Evolutionary conservation across 768 basidiomycete genomes (phyloP).

Genomic region (Stropharia rugosoannulata): DNA sequence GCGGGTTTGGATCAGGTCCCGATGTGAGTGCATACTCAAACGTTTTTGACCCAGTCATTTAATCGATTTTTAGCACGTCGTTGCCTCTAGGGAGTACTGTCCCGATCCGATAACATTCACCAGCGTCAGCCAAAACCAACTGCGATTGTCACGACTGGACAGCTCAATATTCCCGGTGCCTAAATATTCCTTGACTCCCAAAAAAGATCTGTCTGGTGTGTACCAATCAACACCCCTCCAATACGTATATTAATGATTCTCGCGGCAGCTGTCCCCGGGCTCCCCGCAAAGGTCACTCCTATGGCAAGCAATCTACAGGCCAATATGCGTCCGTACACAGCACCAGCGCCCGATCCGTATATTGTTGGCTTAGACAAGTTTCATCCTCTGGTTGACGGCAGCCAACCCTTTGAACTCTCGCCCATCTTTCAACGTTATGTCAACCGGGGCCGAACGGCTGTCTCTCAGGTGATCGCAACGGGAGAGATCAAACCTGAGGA

Average conservation of each 20-base stretch:
- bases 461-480: constrained; percentile 21
- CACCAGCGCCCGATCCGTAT: constrained; percentile 35
- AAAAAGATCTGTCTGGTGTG: constrained; percentile 39
- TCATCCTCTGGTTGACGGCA: constrained; percentile 32
- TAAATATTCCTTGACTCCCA: constrained; percentile 43
- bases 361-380: constrained; percentile 34
- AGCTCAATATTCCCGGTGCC: constrained; percentile 71
- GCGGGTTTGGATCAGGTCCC: constrained; percentile 54
- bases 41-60: neutral
- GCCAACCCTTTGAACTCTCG: constrained; percentile 29
- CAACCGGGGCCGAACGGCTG: constrained; percentile 30
- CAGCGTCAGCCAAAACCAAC: constrained; percentile 67
- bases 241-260: neutral
- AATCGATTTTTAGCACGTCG: constrained; percentile 56
- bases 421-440: constrained; percentile 37
- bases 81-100: constrained; percentile 63
- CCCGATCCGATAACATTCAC: constrained; percentile 74
- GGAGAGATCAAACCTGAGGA: neutral
- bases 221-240: neutral
- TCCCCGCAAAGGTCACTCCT: constrained; percentile 45
- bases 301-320: constrained; percentile 43
- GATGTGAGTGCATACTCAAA: constrained; percentile 41
- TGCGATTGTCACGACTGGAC: constrained; percentile 73
- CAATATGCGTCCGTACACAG: constrained; percentile 44
- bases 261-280: constrained; percentile 34